Base-by-base conservation (phyloP, 169 alveolate genomes). In the Neospora caninum region DNA sequence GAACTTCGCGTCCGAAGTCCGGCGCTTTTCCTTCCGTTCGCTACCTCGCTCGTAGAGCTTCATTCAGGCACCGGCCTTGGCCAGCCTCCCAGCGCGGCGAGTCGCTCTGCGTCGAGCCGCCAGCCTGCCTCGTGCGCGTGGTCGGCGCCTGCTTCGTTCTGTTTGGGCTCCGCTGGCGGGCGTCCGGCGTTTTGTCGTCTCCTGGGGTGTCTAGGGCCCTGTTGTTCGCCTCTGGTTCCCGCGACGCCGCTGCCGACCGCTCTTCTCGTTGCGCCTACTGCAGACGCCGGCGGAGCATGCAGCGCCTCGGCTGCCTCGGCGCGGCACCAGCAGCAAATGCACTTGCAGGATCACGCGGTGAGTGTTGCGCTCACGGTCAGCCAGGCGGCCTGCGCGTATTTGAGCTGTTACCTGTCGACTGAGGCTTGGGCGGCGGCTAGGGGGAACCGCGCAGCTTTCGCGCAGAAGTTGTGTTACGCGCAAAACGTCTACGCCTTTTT, bases 151-250 rank as follows among this genome's bases (percentile, higher is more conserved):
- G 73, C 73, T 16, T 64, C 73, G 4, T 64, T 64, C 73, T 64
- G 73, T 27, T 10, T 9, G 31, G 73, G n/a, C 73, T 16, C 73
- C 34, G 16, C 73, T 16, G 73, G 73, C 16, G 31, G 4, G 73
- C 73, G n/a, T 36, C 84, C 84, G 84, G 84, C 45, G 53, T 83
- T 91, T 6, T 91, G 93, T 31, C 53, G 88, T 41, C 80, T 43
- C 27, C 93, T 91, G 29, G 93, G 93, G 80, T 91, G 93, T 31
- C 93, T 91, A 27, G 93, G 93, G 38, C 42, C 84, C 20, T 22
- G 43, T 22, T 73, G 84, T 73, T 73, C 84, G 84, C 42, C 42
- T 41, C 84, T 73, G 41, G 7, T 73, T 31, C 84, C 84, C 39
- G 84, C 84, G 27, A 1, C 25, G 43, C 84, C 42, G 84, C 84